Conservation (phyloP, 371 early-diverging fungal genomes). For the Lichtheimia ramosa region DNA sequence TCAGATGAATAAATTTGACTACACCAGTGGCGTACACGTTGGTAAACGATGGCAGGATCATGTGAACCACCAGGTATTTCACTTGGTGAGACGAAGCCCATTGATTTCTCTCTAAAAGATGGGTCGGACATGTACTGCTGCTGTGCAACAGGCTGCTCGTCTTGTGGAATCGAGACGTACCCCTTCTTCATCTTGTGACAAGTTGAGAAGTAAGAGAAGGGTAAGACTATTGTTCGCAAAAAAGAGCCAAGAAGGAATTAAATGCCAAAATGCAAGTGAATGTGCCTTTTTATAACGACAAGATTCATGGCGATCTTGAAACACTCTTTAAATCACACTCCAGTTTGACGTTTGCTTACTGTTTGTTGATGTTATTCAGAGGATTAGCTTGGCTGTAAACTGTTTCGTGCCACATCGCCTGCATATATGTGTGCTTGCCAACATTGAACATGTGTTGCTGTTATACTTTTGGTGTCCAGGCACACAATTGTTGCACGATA, state of each 20-base stretch:
- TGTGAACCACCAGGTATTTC: background rate
- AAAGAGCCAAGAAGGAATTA: background rate
- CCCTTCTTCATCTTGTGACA: slow-evolving; percentile 6
- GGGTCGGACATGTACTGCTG: slow-evolving; percentile 13
- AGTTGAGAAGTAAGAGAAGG: background rate
- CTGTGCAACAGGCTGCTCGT: background rate
- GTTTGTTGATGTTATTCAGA: background rate
- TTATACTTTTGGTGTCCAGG: too few relatives aligned
- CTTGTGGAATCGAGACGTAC: slow-evolving; percentile 11
- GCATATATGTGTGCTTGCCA: too few relatives aligned
- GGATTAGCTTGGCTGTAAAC: background rate
- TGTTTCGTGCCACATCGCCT: slow-evolving; percentile 2
- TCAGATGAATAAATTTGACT: background rate
- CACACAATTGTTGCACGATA: too few relatives aligned
- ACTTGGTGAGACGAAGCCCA: background rate
- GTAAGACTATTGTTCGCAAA: too few relatives aligned
- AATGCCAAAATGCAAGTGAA: background rate
- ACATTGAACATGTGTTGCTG: too few relatives aligned
- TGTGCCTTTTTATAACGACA: background rate
- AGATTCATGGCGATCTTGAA: background rate
- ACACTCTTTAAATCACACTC: background rate
- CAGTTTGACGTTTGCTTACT: slow-evolving; percentile 8
- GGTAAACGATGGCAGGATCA: background rate
- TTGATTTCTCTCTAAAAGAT: slow-evolving; percentile 5
- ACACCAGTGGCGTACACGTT: slow-evolving; percentile 5